Evolutionary conservation across 2,329 filamentous ascomycete genomes (phyloP), one percentile per base, ranked within the genome.

Genomic region (Colletotrichum tropicicola): DNA sequence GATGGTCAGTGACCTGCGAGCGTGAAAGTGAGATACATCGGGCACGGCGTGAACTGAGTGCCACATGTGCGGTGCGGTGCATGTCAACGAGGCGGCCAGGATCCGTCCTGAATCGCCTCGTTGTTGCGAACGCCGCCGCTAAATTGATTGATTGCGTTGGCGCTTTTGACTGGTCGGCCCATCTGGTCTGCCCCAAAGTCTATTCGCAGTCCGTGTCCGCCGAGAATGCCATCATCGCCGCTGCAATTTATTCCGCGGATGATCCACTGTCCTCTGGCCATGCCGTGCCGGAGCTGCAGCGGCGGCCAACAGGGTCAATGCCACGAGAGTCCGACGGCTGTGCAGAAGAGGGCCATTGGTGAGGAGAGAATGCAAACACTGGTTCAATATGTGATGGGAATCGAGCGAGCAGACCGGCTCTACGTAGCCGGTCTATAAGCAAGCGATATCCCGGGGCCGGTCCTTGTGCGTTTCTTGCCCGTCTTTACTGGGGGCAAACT

Each of bases 41-140:
- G 27, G 52, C 25, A 35, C 17, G n/a, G n/a, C 32, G 13, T 25
- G 27, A 12, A 32, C 23, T 44, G 27, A 17, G 52, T 55, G 28
- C 39, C 27, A 55, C 39, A 23, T 17, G 19, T 45, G 25, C 23
- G 19, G 12, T 27, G 44, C 44, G 5, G 39, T 44, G 37, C 37
- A 37, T 21, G 17, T 43, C 37, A 9, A 28, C 3, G 47, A 53
- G 28, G 37, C 15, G 47, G 30, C 32, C 47, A 59, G 47, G 60
- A 47, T 47, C 47, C 19, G 57, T 28, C 48, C 32, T 28, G 30
- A 59, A 53, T 48, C 47, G 23, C 25, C 19, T 64, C 6, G 23
- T 47, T n/a, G 47, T 17, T 37, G 43, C 9, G 25, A 53, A 54
- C 49, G 61, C 61, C 61, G 56, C 49, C 28, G 25, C 49, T 44